These are phyloP conservation scores for Nemania serpens DNA, from an alignment of 2,329 filamentous ascomycete genomes.

Conservation along the genomic window DNA sequence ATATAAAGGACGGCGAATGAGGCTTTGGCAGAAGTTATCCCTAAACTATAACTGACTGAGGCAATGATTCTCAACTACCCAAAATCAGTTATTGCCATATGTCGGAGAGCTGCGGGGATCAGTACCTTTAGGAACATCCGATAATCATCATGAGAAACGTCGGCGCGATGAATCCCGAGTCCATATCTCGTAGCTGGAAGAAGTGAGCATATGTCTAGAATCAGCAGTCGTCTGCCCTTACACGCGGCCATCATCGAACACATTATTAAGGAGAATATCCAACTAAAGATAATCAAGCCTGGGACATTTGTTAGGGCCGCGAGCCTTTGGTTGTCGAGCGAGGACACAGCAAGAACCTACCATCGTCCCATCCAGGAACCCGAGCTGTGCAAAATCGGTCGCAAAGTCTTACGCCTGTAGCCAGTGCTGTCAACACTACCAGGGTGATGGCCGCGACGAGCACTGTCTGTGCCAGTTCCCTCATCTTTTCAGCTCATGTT, in stretches of 20 bases:
- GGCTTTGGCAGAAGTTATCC: conserved; percentile 39
- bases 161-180: conserved; percentile 1
- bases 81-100: neutral
- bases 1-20: conserved; percentile 43
- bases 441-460: conserved; percentile 18
- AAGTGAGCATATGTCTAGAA: neutral
- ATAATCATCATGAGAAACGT: conserved; percentile 16
- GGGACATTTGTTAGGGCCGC: conserved; percentile 1
- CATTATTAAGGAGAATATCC: conserved; percentile 16
- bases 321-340: conserved; percentile 6
- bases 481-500: neutral
- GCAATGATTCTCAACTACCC: conserved; percentile 28
- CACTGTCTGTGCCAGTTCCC: neutral
- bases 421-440: conserved; percentile 20
- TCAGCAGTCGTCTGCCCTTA: neutral
- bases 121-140: conserved; percentile 17
- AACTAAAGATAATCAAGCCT: conserved; percentile 27
- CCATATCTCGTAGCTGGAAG: conserved; percentile 1
- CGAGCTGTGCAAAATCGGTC: conserved; percentile 19
- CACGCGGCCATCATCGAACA: neutral
- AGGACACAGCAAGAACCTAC: conserved; percentile 15
- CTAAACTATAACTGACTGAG: conserved; percentile 40
- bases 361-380: conserved; percentile 30
- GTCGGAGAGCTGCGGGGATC: neutral
- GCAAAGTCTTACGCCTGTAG: conserved; percentile 18